Conservation (phyloP, 306 rosid species). For the Vigna radiata region DNA sequence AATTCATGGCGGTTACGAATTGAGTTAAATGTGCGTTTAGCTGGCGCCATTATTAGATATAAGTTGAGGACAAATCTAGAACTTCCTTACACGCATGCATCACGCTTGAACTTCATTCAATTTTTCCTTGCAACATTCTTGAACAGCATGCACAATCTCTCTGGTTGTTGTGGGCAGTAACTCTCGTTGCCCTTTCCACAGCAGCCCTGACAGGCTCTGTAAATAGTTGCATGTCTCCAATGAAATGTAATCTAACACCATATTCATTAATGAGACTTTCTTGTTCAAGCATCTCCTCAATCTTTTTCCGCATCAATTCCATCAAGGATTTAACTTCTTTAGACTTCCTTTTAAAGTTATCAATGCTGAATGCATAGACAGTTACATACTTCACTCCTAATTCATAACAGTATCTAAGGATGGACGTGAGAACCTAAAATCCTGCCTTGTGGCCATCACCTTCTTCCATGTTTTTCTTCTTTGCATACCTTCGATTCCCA, state of each 20-base stretch:
- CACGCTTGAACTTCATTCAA: constrained; percentile 50
- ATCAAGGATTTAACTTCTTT: constrained; percentile 66
- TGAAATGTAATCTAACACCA: constrained; percentile 66
- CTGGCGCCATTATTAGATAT: too few species aligned
- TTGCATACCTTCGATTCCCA: constrained; percentile 87
- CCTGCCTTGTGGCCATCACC: constrained; percentile 78
- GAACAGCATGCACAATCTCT: constrained; percentile 66
- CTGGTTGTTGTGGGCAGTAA: constrained; percentile 62
- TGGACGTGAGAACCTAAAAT: constrained; percentile 56
- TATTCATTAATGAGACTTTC: constrained; percentile 60
- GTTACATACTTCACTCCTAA: constrained; percentile 71
- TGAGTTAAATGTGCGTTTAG: too few species aligned
- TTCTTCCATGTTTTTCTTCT: constrained; percentile 53
- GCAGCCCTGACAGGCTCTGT: constrained; percentile 60
- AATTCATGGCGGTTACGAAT: too few species aligned
- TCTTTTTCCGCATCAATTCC: constrained; percentile 79
- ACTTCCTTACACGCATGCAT: too few species aligned
- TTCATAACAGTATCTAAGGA: constrained; percentile 75
- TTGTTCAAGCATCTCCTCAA: constrained; percentile 63
- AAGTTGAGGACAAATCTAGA: too few species aligned
- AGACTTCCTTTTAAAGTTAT: constrained; percentile 71
- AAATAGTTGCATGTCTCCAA: constrained; percentile 70
- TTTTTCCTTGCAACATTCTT: constrained; percentile 66
- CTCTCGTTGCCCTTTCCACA: constrained; percentile 74
- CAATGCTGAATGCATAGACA: constrained; percentile 89